Evolutionary conservation across 2,329 filamentous ascomycete species (phyloP), one percentile per base, ranked within the genome.

Genomic region (Thielaviopsis musarum): DNA sequence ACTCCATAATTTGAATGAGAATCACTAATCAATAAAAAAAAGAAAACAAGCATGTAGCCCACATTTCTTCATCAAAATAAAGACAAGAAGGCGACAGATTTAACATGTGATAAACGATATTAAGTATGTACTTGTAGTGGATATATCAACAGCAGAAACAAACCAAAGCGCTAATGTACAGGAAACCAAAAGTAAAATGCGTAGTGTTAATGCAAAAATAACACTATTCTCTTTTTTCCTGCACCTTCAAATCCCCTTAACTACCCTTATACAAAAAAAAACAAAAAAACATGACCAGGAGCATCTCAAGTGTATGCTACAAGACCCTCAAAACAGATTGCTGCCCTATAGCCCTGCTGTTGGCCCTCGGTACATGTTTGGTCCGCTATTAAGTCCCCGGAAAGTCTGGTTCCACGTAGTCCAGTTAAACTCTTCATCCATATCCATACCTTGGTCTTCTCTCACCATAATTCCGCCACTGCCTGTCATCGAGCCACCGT

Each of bases 341-440:
- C 53, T 21, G 30, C 56, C 53, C 54, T 59, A 58, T 45, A 59
- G 57, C 17, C 60, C 60, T 17, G 56, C 24, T 21, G 60, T 21
- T 13, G 48, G 57, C 15, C 52, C 48, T 41, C 56, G 53, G 38
- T 55, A 61, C 19, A 57, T 21, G 12, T 28, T 22, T 55, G 30
- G 53, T 13, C 22, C 21, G 34, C 45, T 51, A 30, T 54, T 52
- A 6, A 61, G 48, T 7, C 28, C 54, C n/a, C 61, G 48, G 22
- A 61, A 48, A 9, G 59, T 53, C 30, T 61, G 56, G 13, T 61
- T 56, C 56, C 59, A 61, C 3, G 53, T 38, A 3, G 51, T 49
- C 57, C 59, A 61, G 34, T 59, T 52, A 45, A 59, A 58, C 2
- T 59, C 59, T 10, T 54, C 61, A 34, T 59, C 57, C 21, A 61